Conservation (phyloP, 176 grass and related monocot genomes). For the Bromus sterilis region DNA sequence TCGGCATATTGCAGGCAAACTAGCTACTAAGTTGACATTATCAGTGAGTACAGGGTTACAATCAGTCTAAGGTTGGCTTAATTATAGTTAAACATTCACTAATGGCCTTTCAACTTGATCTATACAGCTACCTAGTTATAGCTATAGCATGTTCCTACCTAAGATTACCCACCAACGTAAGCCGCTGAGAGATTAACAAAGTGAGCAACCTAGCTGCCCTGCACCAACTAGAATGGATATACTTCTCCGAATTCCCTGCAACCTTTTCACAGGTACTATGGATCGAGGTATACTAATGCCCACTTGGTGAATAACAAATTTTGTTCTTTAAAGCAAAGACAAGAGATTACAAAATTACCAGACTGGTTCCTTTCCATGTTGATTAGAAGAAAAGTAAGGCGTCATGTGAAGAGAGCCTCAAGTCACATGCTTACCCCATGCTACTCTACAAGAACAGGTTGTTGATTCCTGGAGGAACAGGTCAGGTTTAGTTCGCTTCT, state of each 20-base stretch:
- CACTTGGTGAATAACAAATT: conserved; percentile 20
- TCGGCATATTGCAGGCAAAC: neutral
- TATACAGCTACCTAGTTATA: conserved; percentile 22
- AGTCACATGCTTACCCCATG: conserved; percentile 37
- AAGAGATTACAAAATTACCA: conserved; percentile 40
- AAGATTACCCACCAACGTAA: conserved; percentile 14
- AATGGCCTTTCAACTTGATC: conserved; percentile 25
- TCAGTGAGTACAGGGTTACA: neutral
- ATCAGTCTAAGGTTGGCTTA: neutral
- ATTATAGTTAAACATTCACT: neutral
- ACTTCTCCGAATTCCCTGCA: conserved; percentile 25
- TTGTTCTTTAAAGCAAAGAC: conserved; percentile 48
- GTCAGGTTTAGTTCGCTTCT: conserved; percentile 20
- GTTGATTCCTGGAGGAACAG: conserved; percentile 52
- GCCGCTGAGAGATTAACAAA: conserved; percentile 34
- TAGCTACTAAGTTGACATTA: conserved; percentile 20
- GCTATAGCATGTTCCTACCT: conserved; percentile 15
- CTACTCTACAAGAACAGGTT: conserved; percentile 51
- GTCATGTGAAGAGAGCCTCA: conserved; percentile 50
- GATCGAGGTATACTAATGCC: neutral
- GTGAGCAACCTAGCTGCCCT: conserved; percentile 28
- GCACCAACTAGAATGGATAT: conserved; percentile 43
- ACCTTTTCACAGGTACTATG: conserved; percentile 30
- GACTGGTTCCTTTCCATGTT: conserved; percentile 19
- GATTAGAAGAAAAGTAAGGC: conserved; percentile 33